phyloP scores from a whole-genome alignment of 371 early-diverging fungal species.

The Mortierella sp. region DNA sequence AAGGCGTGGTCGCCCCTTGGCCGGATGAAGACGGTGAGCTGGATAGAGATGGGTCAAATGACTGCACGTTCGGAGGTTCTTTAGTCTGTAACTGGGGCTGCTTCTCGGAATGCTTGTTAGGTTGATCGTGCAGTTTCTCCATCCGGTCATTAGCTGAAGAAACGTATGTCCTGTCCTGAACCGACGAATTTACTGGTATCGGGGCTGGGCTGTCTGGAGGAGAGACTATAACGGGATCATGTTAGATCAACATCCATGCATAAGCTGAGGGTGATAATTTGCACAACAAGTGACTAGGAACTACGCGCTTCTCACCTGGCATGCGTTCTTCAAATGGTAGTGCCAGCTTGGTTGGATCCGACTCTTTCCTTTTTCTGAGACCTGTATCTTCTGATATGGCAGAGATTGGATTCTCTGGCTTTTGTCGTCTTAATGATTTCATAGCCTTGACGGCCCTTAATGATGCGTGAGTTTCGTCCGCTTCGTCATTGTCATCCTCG shows the following conservation, averaged over 20 bases:
- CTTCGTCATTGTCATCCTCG: conserved; percentile 12
- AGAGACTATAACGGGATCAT: neutral
- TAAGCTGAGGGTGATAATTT: neutral
- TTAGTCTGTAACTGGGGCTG: neutral
- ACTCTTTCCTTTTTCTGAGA: neutral
- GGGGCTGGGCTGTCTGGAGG: neutral
- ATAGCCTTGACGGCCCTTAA: neutral
- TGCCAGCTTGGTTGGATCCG: neutral
- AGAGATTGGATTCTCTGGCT: neutral
- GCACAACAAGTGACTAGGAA: no score
- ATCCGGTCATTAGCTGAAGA: no score
- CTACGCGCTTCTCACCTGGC: conserved; percentile 17
- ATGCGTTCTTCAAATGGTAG: conserved; percentile 39
- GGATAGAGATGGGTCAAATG: no score
- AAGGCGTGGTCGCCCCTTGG: neutral
- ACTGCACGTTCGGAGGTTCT: neutral
- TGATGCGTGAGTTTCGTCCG: no score
- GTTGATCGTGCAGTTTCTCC: neutral
- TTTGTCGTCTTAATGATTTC: neutral
- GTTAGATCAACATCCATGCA: neutral
- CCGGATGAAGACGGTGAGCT: neutral
- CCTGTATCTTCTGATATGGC: neutral
- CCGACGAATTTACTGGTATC: neutral
- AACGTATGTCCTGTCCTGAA: neutral
- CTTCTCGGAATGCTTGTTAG: neutral